Percentiles rank a stretch among this genome's conserved stretches.
These are phyloP conservation scores for Zygotorulaspora sp. DNA, from an alignment of 805 yeast species.

Conservation along the genomic window DNA sequence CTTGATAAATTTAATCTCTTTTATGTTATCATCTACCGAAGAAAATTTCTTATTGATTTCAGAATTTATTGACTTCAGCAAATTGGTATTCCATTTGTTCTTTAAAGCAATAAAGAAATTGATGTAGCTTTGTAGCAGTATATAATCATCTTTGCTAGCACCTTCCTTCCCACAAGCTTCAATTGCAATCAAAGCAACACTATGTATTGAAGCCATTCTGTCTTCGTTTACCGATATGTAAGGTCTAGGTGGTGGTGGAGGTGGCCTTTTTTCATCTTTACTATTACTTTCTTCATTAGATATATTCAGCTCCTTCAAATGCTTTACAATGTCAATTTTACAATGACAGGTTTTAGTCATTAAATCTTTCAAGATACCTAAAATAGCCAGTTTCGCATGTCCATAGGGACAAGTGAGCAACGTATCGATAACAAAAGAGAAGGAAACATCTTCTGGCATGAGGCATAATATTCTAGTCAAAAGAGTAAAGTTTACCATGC, in stretches of 20 bases:
- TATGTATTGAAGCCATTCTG: slow-evolving; percentile 40
- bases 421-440: slow-evolving; percentile 58
- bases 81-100: slow-evolving; percentile 30
- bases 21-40: slow-evolving; percentile 15
- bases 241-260: slow-evolving; percentile 19
- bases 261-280: slow-evolving; percentile 4
- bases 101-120: slow-evolving; percentile 46
- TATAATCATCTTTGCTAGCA: slow-evolving; percentile 13
- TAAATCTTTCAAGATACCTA: slow-evolving; percentile 68
- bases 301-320: slow-evolving; percentile 8
- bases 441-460: slow-evolving; percentile 52
- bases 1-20: slow-evolving; percentile 28
- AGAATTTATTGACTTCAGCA: slow-evolving; percentile 32
- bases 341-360: slow-evolving; percentile 36
- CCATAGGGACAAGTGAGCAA: slow-evolving; percentile 62
- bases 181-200: slow-evolving; percentile 16
- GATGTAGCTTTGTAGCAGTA: slow-evolving; percentile 47
- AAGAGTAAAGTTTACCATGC: slow-evolving; percentile 51
- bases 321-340: slow-evolving; percentile 6
- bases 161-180: slow-evolving; percentile 23
- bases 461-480: slow-evolving; percentile 59
- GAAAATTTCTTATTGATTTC: slow-evolving; percentile 29
- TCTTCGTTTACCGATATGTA: slow-evolving; percentile 42
- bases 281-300: slow-evolving; percentile 1
- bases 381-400: slow-evolving; percentile 52